Base-by-base conservation (phyloP, 1,139 yeast genomes). In the Candida anutae region DNA sequence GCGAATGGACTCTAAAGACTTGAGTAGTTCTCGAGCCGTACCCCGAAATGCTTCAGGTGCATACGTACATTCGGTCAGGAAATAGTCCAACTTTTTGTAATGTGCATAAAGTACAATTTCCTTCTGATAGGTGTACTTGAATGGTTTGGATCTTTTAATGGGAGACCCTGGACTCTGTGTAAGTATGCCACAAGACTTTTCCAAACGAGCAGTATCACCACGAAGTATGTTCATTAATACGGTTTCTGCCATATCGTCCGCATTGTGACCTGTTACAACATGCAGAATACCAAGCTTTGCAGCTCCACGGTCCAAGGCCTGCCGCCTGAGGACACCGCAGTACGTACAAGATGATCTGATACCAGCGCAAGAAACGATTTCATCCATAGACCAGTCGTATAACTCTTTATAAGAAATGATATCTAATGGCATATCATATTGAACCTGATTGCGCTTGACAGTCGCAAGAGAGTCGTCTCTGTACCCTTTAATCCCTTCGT, bases 31-130 rank as follows among this genome's bases (percentile, higher is more conserved):
- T 45, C 99, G 70, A 0, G 98, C 96, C 0, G 98, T 93, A 8
- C 99, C 98, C 41, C 99, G 65, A 48, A 93, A 93, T 0, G 99
- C 97, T 51, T 93, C 98, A 1, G 98, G 97, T 0, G 98, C 95
- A 56, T 93, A 93, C 0, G 95, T 79, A 54, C 99, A 93, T 48
- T 93, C 99, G 0, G 99, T 93, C 5, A 95, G 82, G 49, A 93
- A 93, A 52, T 93, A 93, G 53, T 93, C 98, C 30, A 93, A 66
- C 46, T 87, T 82, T 56, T 87, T 88, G 60, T 85, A 93, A 49
- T 93, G 98, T 2, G 99, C 99, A 57, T 93, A 93, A 15, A 93
- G 67, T 13, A 93, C 98, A 42, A 93, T 93, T 51, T 93, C 99
- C 64, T 93, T 93, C 50, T 93, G 97, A 52, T 93, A 93, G 9